These are phyloP conservation scores for Talaromyces stipitatus DNA, from an alignment of 495 filamentous ascomycete genomes.

Conservation along the genomic window DNA sequence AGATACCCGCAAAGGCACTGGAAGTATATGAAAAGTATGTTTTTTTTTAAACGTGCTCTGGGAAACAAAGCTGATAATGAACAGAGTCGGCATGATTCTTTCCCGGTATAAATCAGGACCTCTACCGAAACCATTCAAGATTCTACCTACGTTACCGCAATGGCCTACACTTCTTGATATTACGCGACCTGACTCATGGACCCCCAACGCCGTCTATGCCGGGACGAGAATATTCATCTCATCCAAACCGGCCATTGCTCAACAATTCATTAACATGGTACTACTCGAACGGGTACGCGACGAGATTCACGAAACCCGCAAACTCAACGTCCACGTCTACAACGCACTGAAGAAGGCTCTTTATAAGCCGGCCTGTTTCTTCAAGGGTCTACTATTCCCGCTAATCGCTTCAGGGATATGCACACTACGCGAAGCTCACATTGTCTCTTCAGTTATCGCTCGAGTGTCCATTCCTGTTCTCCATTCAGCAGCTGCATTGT, in stretches of 20 bases:
- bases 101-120: conserved; percentile 92
- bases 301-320: conserved; percentile 79
- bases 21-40: conserved; percentile 87
- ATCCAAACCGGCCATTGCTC: conserved; percentile 63
- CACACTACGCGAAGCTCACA: conserved; percentile 84
- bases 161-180: conserved; percentile 83
- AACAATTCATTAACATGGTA: conserved; percentile 72
- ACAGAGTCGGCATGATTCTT: conserved; percentile 75
- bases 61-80: conserved; percentile 6
- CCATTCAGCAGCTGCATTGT: conserved; percentile 86
- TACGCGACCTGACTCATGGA: conserved; percentile 79
- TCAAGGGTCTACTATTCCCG: conserved; percentile 94
- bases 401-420: conserved; percentile 69
- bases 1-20: conserved; percentile 82
- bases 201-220: conserved; percentile 76
- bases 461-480: conserved; percentile 78
- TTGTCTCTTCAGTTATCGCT: conserved; percentile 74
- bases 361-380: conserved; percentile 94
- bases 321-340: conserved; percentile 92
- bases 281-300: conserved; percentile 83
- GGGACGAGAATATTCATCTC: conserved; percentile 87
- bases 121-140: conserved; percentile 95
- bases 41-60: neutral
- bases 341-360: conserved; percentile 84
- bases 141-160: conserved; percentile 82